Base-by-base conservation (phyloP, 352 stramenopile genomes). In the Globisporangium abappressorium region DNA sequence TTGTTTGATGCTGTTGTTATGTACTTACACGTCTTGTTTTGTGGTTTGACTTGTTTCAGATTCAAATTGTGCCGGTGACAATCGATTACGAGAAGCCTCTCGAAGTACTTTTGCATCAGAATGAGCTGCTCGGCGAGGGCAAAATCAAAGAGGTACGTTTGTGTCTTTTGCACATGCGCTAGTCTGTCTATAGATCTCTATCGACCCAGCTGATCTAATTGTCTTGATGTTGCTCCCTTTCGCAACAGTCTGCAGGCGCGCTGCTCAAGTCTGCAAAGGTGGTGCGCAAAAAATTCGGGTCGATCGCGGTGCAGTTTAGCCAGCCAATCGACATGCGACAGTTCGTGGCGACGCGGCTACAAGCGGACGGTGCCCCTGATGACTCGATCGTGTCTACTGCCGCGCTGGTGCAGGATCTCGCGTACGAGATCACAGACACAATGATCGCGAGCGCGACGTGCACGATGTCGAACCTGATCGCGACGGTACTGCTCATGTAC, bases 71-170 rank as follows among this genome's bases (percentile, higher is more conserved):
- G 11, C 87, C 87, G 0, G 84, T 95, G 28, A 94, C 85, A 5
- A 95, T 95, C 56, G 87, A 95, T 70, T 95, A 94, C 58, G 87
- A 95, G 68, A 94, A 93, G 70, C 86, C 87, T 2, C 73, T 93
- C 24, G 87, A 95, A 68, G 84, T 92, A 18, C 70, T 92, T 62
- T 62, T 95, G 5, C 87, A 95, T 41, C 87, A 93, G 63, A 91
- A 94, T 20, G 87, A 95, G 33, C 68, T 95, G 0, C 62, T 94
- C 5, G 87, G 87, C 18, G 83, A 92, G 68, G 86, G 86, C 64
- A 92, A 93, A 66, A 79, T 93, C 65, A 89, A 90, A 49, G 85
- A 94, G 72, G 81, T 87, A 71, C 24, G 70, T 47, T 47, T 36
- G 6, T 24, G 33, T 51, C n/a, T 55, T 26, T 33, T n/a, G 18